These are phyloP conservation scores for Citrullus mucosospermus DNA, from an alignment of 306 rosid species.

Conservation along the genomic window DNA sequence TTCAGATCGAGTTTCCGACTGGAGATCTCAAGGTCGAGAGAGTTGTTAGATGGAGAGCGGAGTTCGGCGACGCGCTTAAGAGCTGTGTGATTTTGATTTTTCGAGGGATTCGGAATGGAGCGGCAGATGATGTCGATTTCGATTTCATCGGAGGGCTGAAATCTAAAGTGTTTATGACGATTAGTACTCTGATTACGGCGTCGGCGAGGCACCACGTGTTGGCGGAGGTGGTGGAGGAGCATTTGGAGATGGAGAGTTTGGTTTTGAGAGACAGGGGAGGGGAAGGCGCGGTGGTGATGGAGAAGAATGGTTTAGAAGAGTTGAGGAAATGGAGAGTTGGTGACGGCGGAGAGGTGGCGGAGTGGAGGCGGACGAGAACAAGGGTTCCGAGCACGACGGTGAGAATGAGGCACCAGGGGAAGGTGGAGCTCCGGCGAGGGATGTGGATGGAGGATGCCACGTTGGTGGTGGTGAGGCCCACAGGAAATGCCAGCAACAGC, in stretches of 20 bases:
- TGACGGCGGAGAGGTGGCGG: slow-evolving; percentile 5
- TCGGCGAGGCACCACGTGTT: slow-evolving; percentile 35
- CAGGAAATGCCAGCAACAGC: not conserved
- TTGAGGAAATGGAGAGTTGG: not conserved
- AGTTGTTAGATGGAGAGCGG: slow-evolving; percentile 34
- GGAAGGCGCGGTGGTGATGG: slow-evolving; percentile 34
- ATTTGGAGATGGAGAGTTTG: slow-evolving; percentile 15
- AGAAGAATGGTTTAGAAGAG: slow-evolving; percentile 17
- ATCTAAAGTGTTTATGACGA: slow-evolving; percentile 29
- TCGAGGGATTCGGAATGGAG: not conserved
- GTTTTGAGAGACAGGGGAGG: slow-evolving; percentile 26
- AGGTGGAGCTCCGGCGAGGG: slow-evolving; percentile 21
- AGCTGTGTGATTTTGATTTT: slow-evolving; percentile 33
- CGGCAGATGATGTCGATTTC: not conserved
- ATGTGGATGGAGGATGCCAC: slow-evolving; percentile 28
- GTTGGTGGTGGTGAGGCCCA: slow-evolving; percentile 34
- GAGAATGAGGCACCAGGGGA: slow-evolving; percentile 27
- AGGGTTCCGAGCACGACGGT: slow-evolving; percentile 32
- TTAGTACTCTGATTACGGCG: slow-evolving; percentile 30
- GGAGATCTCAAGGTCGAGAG: slow-evolving; percentile 16
- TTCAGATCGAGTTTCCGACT: slow-evolving; percentile 29
- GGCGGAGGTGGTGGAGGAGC: slow-evolving; percentile 24
- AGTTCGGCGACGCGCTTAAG: slow-evolving; percentile 19
- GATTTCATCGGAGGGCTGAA: slow-evolving; percentile 26
- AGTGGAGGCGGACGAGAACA: slow-evolving; percentile 16